Evolutionary conservation across 2,329 filamentous ascomycete species (phyloP).

Genomic region (Rutstroemia sp.): DNA sequence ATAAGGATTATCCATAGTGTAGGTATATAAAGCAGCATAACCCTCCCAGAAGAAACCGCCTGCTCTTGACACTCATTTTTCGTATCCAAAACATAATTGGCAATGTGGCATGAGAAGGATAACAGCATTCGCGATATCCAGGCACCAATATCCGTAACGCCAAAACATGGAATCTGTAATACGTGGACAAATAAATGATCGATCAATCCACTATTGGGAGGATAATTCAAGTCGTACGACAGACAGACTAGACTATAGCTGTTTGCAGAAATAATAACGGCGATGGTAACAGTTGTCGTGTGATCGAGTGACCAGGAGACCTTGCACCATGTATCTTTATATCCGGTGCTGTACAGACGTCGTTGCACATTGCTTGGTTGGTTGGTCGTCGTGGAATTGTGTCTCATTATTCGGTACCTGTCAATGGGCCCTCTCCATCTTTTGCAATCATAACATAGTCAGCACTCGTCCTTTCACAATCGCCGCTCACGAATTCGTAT

Average conservation of each 20-base stretch:
- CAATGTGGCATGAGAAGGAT: background rate
- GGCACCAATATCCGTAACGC: slow-evolving; percentile 3
- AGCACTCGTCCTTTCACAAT: slow-evolving; percentile 17
- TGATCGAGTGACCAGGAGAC: too few relatives aligned
- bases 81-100: slow-evolving; percentile 1
- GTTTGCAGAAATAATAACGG: background rate
- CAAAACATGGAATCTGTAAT: background rate
- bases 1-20: slow-evolving; percentile 22
- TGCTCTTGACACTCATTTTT: slow-evolving; percentile 12
- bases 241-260: too few relatives aligned
- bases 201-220: slow-evolving; percentile 4
- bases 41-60: background rate
- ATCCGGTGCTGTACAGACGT: too few relatives aligned
- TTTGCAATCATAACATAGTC: slow-evolving; percentile 15
- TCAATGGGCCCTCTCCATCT: slow-evolving; percentile 20
- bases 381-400: background rate
- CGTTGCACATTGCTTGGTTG: too few relatives aligned
- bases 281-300: background rate
- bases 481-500: slow-evolving; percentile 20
- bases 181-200: slow-evolving; percentile 3
- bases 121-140: background rate
- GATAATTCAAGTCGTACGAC: background rate
- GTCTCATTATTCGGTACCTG: slow-evolving; percentile 7
- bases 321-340: too few relatives aligned
- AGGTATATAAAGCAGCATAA: slow-evolving; percentile 18